phyloP scores from a whole-genome alignment of 148 eudicot species.

The Camellia granthamiana region DNA sequence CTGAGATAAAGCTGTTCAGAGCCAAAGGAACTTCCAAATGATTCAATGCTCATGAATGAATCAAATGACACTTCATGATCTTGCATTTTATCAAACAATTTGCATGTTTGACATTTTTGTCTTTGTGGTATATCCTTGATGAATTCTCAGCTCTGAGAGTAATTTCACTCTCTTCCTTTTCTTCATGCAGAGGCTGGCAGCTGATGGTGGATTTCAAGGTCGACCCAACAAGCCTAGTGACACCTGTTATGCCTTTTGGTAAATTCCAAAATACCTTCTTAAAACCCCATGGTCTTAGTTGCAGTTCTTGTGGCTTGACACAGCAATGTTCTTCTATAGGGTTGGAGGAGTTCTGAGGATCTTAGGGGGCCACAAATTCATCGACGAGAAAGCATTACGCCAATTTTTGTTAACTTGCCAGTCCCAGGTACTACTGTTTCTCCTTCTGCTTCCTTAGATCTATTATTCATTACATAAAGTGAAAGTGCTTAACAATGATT shows the following conservation, averaged over 20 bases:
- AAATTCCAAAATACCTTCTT: conserved; percentile 18
- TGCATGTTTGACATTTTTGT: no score
- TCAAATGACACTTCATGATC: not conserved
- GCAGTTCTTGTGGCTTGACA: not conserved
- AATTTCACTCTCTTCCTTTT: not conserved
- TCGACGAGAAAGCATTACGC: conserved; percentile 47
- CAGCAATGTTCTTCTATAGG: conserved; percentile 36
- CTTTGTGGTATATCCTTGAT: not conserved
- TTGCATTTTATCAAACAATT: not conserved
- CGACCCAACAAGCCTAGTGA: conserved; percentile 76
- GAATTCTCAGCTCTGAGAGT: not conserved
- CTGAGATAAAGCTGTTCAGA: not conserved
- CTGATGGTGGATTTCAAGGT: conserved; percentile 88
- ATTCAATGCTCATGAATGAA: not conserved
- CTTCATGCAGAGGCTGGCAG: conserved; percentile 70
- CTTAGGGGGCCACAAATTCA: conserved; percentile 59
- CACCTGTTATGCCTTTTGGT: conserved; percentile 96
- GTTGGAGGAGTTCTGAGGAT: conserved; percentile 76
- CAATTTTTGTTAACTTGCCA: conserved; percentile 69
- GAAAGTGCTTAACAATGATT: not conserved
- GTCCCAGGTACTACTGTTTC: conserved; percentile 52
- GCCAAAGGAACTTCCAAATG: not conserved
- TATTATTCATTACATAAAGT: not conserved
- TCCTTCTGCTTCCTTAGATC: not conserved
- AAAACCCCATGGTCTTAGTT: not conserved